Percentiles rank a stretch among this genome's conserved stretches.
Evolutionary conservation across 106 monocot species (phyloP).

Genomic region (Dendrobium nobile): DNA sequence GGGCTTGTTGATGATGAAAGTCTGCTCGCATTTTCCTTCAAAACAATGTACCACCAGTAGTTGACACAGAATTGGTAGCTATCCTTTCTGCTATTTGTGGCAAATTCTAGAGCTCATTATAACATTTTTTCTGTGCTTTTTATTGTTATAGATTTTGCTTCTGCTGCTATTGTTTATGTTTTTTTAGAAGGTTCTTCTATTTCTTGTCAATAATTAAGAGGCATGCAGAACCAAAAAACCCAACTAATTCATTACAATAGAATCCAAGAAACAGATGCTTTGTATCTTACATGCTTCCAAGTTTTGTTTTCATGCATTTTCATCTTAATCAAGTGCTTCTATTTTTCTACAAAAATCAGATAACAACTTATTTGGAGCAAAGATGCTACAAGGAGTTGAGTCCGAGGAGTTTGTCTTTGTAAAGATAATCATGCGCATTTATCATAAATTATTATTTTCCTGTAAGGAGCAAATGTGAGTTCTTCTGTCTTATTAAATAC

Average conservation of each 20-base stretch:
- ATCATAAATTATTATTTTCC: conserved; percentile 69
- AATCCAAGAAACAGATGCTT: not conserved
- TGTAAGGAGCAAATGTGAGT: conserved; percentile 95
- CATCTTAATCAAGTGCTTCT: not conserved
- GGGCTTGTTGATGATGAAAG: not conserved
- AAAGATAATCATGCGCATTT: conserved; percentile 78
- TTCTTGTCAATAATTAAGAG: not conserved
- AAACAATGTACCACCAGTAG: no score
- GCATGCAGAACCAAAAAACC: not conserved
- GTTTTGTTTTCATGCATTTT: not conserved
- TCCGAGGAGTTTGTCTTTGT: conserved; percentile 61
- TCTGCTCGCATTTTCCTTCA: not conserved
- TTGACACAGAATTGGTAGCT: no score
- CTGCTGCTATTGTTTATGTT: not conserved
- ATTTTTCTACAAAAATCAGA: conserved; percentile 27
- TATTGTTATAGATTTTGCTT: not conserved
- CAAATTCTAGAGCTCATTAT: not conserved
- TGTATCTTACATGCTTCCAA: not conserved
- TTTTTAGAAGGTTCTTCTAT: not conserved
- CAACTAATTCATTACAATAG: not conserved
- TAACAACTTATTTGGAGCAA: conserved; percentile 84
- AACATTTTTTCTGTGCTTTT: not conserved
- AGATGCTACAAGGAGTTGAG: conserved; percentile 93
- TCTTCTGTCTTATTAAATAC: conserved; percentile 9
- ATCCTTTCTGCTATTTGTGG: no score